Evolutionary conservation across 2,329 filamentous ascomycete genomes (phyloP).

Genomic region (Neospermospora avenae): DNA sequence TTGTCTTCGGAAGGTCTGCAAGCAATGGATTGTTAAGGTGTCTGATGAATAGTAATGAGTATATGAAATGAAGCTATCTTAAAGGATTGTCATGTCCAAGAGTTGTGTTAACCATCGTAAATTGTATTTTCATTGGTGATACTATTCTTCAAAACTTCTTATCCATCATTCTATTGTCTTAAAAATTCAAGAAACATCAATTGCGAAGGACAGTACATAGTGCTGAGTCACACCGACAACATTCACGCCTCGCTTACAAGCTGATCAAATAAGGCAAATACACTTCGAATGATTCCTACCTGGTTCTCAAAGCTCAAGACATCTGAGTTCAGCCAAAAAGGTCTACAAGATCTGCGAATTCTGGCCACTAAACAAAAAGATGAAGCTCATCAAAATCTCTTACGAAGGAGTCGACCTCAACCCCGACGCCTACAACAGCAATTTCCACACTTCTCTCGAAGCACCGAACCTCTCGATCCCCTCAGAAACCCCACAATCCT

Average conservation of each 20-base stretch:
- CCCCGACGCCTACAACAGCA: slow-evolving; percentile 36
- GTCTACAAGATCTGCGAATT: too few relatives aligned
- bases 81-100: not conserved
- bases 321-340: not conserved
- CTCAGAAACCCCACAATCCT: slow-evolving; percentile 38
- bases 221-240: too few relatives aligned
- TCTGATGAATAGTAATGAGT: not conserved
- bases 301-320: too few relatives aligned
- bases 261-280: too few relatives aligned
- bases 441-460: slow-evolving; percentile 36
- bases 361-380: not conserved
- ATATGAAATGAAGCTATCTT: not conserved
- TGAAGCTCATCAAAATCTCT: slow-evolving; percentile 2
- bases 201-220: not conserved
- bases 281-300: not conserved
- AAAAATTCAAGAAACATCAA: too few relatives aligned
- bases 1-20: not conserved
- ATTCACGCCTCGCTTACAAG: too few relatives aligned
- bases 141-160: too few relatives aligned
- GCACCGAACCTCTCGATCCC: slow-evolving; percentile 32
- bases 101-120: not conserved
- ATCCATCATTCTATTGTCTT: too few relatives aligned
- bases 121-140: not conserved
- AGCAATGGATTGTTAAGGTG: not conserved
- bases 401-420: not conserved